phyloP scores from a whole-genome alignment of 75 land plant species.

The Pinus albicaulis region DNA sequence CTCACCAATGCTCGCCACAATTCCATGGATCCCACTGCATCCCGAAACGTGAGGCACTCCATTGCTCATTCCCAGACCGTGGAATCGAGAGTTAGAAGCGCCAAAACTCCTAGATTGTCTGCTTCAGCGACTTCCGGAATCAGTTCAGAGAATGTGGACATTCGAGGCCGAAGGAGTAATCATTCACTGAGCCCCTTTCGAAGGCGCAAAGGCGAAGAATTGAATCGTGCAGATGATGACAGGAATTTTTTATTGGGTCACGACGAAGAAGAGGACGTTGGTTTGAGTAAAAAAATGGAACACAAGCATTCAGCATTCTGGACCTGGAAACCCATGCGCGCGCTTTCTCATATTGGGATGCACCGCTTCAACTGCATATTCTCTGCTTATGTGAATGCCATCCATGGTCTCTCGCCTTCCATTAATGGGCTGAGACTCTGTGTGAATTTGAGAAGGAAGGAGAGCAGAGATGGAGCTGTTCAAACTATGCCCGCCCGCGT shows the following conservation, averaged over 20 bases:
- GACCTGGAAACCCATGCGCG: conserved; percentile 97
- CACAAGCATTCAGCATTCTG: conserved; percentile 76
- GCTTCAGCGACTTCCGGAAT: background rate
- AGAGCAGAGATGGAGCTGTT: conserved; percentile 75
- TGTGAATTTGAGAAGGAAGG: conserved; percentile 67
- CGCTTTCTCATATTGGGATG: conserved; percentile 79
- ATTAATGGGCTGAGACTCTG: conserved; percentile 90
- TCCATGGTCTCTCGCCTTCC: conserved; percentile 67
- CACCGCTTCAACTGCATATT: conserved; percentile 67
- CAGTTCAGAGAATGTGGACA: background rate
- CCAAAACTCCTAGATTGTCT: background rate
- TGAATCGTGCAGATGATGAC: background rate
- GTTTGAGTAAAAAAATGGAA: conserved; percentile 12
- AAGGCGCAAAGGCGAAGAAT: conserved; percentile 6
- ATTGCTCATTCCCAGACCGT: background rate
- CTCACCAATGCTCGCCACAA: background rate
- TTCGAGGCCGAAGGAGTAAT: conserved; percentile 1
- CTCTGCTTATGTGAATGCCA: conserved; percentile 75
- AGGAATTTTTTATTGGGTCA: background rate
- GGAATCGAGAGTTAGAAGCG: background rate
- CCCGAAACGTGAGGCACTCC: conserved; percentile 3
- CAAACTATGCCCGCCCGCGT: conserved; percentile 89
- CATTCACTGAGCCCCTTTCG: conserved; percentile 1
- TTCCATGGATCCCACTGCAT: background rate
- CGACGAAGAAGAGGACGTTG: background rate